phyloP scores from a whole-genome alignment of 306 rosid genomes.

The Rubus parviflorus region DNA sequence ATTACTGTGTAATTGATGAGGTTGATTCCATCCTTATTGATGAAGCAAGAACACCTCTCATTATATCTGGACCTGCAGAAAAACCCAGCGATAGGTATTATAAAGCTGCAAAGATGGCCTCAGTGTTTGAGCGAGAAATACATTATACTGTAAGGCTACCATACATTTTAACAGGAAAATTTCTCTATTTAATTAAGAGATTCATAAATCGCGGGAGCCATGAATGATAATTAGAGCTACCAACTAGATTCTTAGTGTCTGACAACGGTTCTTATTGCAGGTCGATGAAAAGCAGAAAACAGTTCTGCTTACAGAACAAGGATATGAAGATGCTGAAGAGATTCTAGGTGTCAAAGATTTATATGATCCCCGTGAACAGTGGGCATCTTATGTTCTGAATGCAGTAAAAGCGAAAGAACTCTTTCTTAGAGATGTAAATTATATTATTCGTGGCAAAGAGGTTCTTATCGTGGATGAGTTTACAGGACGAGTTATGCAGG shows the following conservation, averaged over 20 bases:
- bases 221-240: not conserved
- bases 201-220: not conserved
- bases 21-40: constrained; percentile 98
- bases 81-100: constrained; percentile 86
- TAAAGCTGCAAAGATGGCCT: constrained; percentile 93
- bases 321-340: constrained; percentile 97
- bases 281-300: constrained; percentile 94
- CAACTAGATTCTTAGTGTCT: not conserved
- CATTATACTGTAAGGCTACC: constrained; percentile 80
- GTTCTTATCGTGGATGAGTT: constrained; percentile 95
- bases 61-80: constrained; percentile 96
- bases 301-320: constrained; percentile 87
- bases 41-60: constrained; percentile 98
- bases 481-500: constrained; percentile 99
- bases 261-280: constrained; percentile 42
- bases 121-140: constrained; percentile 81
- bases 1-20: constrained; percentile 93
- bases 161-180: not conserved
- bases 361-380: constrained; percentile 95
- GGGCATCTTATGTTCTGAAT: constrained; percentile 93
- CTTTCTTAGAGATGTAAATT: constrained; percentile 91
- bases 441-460: constrained; percentile 89
- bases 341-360: constrained; percentile 86
- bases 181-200: not conserved
- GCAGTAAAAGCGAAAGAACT: constrained; percentile 95